A percentile compares a stretch with the other conserved stretches of the same genome.
Conservation (phyloP, 139 green algal genomes). For the Gonium pectorale region DNA sequence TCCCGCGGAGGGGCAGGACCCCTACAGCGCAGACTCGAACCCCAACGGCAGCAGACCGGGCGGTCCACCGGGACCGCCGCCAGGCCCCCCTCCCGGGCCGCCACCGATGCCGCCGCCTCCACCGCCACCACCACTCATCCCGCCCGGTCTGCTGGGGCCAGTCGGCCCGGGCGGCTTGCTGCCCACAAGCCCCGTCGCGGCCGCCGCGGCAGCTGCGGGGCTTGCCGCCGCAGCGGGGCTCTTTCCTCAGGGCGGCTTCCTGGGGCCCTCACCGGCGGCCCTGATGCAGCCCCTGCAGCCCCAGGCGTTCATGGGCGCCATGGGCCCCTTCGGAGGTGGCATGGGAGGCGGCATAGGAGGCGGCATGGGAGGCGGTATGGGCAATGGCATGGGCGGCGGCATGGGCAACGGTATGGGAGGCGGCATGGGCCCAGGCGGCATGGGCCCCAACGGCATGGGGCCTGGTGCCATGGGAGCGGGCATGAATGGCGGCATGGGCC, state of each 20-base stretch:
- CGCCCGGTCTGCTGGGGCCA: conserved; percentile 30
- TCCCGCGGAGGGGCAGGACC: conserved; percentile 11
- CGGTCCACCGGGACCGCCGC: background rate
- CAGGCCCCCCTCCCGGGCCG: background rate
- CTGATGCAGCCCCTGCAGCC: background rate
- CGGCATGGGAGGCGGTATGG: background rate
- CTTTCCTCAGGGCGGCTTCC: background rate
- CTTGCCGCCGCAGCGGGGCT: conserved; percentile 2
- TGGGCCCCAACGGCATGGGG: background rate
- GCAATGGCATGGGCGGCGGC: background rate
- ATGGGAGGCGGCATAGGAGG: background rate
- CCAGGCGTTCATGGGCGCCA: background rate
- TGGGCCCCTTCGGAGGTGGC: background rate
- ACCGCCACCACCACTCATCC: conserved; percentile 3
- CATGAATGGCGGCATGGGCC: background rate
- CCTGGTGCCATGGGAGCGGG: background rate
- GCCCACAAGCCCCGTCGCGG: background rate
- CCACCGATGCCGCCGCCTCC: background rate
- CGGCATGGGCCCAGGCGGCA: background rate
- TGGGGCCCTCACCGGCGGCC: background rate
- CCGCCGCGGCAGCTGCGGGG: conserved; percentile 11
- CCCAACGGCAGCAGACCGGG: conserved; percentile 3
- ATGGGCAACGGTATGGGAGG: background rate
- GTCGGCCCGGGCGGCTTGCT: conserved; percentile 15
- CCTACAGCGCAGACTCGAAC: conserved; percentile 46